phyloP scores from a whole-genome alignment of 805 yeast genomes.

The Zygosaccharomyces pseudorouxii region DNA sequence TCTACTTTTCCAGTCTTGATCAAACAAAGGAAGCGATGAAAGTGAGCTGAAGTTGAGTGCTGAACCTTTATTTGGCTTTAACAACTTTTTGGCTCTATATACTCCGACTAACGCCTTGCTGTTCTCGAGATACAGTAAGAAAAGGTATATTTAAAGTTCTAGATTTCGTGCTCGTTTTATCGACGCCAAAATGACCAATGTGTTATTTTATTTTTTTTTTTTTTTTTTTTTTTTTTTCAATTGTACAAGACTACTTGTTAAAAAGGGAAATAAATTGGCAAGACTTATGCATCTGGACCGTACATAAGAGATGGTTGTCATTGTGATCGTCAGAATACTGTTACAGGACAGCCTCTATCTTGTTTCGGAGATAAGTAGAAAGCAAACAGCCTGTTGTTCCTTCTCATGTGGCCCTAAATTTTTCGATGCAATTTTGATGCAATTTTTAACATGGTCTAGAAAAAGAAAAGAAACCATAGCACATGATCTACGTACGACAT shows the following conservation, averaged over 20 bases:
- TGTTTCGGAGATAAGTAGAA: no score
- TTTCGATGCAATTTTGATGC: constrained; percentile 1
- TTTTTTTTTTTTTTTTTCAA: background rate
- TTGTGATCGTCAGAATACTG: no score
- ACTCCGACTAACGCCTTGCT: background rate
- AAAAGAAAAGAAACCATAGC: no score
- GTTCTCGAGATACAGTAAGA: background rate
- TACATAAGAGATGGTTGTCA: no score
- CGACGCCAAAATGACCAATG: constrained; percentile 2
- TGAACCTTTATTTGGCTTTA: background rate
- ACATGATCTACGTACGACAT: no score
- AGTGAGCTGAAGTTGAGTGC: no score
- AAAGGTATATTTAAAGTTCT: background rate
- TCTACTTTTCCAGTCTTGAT: background rate
- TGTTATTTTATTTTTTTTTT: background rate
- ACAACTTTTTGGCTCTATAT: background rate
- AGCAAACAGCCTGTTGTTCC: background rate
- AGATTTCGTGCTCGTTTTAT: constrained; percentile 3
- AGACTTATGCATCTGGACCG: background rate
- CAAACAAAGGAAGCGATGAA: background rate
- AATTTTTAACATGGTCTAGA: background rate
- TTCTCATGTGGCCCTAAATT: background rate
- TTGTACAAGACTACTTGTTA: background rate
- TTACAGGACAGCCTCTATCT: no score
- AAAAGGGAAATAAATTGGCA: background rate